phyloP scores from a whole-genome alignment of 352 stramenopile genomes.

The Lagenidium giganteum region DNA sequence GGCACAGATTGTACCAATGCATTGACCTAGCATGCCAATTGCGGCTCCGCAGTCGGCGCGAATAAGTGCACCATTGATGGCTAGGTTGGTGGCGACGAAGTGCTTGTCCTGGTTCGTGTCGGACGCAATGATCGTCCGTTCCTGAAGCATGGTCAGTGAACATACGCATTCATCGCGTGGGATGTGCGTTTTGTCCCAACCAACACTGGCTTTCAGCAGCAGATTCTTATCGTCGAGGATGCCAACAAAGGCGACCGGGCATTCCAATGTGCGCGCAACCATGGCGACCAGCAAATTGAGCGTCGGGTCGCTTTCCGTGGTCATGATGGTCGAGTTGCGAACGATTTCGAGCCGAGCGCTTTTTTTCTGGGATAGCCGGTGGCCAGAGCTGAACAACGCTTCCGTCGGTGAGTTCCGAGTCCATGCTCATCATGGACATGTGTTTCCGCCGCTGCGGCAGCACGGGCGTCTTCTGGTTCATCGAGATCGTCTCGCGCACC shows the following conservation, averaged over 20 bases:
- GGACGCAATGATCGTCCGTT: slow-evolving; percentile 49
- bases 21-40: slow-evolving; percentile 46
- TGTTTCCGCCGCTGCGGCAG: slow-evolving; percentile 19
- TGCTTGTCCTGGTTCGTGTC: slow-evolving; percentile 66
- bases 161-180: slow-evolving; percentile 58
- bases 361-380: slow-evolving; percentile 22
- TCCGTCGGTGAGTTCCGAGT: slow-evolving; percentile 40
- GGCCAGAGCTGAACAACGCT: slow-evolving; percentile 56
- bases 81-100: slow-evolving; percentile 52
- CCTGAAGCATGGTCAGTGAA: slow-evolving; percentile 16
- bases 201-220: slow-evolving; percentile 65
- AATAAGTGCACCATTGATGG: slow-evolving; percentile 32
- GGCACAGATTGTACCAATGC: slow-evolving; percentile 62
- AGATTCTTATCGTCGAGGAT: slow-evolving; percentile 49
- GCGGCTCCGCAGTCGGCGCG: slow-evolving; percentile 61
- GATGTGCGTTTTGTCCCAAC: slow-evolving; percentile 47
- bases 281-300: slow-evolving; percentile 72
- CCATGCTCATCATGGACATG: slow-evolving; percentile 32
- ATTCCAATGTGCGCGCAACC: slow-evolving; percentile 59
- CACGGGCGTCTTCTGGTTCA: slow-evolving; percentile 18
- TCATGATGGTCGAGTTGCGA: slow-evolving; percentile 42
- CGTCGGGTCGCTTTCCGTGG: slow-evolving; percentile 52
- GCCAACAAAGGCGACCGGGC: slow-evolving; percentile 59
- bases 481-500: slow-evolving; percentile 22
- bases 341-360: slow-evolving; percentile 40